Evolutionary conservation across 2,329 filamentous ascomycete species (phyloP).

Genomic region (Cercospora berteroae): DNA sequence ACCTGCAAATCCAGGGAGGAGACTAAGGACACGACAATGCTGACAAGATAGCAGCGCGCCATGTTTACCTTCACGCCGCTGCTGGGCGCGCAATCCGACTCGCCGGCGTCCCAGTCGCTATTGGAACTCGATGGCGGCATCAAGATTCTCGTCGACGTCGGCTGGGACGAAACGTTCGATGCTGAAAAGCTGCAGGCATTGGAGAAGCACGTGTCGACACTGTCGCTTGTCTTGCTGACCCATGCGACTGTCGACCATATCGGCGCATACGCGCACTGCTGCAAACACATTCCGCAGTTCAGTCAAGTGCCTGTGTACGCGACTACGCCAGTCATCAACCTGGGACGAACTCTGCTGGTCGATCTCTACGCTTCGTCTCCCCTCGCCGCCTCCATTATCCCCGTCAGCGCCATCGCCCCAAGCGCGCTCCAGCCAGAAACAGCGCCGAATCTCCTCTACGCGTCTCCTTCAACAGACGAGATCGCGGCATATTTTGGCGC

Average conservation of each 20-base stretch:
- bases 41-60: conserved; percentile 11
- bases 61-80: conserved; percentile 98
- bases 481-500: conserved; percentile 89
- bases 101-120: conserved; percentile 87
- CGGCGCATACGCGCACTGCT: conserved; percentile 92
- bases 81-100: conserved; percentile 84
- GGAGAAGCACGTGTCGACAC: conserved; percentile 86
- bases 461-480: conserved; percentile 78
- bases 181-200: conserved; percentile 77
- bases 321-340: conserved; percentile 86
- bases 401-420: conserved; percentile 59
- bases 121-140: conserved; percentile 94
- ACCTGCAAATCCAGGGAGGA: not conserved
- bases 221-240: conserved; percentile 90
- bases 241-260: conserved; percentile 90
- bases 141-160: conserved; percentile 90
- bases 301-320: conserved; percentile 91
- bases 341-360: conserved; percentile 85
- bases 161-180: conserved; percentile 93
- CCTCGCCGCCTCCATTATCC: conserved; percentile 80
- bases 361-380: conserved; percentile 90
- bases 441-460: conserved; percentile 58
- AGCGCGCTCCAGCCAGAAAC: conserved; percentile 37
- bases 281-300: conserved; percentile 92
- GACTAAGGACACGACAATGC: not conserved